Evolutionary conservation across 225 moss, liverwort and hornwort genomes (phyloP).

Genomic region (Pleurozium schreberi): DNA sequence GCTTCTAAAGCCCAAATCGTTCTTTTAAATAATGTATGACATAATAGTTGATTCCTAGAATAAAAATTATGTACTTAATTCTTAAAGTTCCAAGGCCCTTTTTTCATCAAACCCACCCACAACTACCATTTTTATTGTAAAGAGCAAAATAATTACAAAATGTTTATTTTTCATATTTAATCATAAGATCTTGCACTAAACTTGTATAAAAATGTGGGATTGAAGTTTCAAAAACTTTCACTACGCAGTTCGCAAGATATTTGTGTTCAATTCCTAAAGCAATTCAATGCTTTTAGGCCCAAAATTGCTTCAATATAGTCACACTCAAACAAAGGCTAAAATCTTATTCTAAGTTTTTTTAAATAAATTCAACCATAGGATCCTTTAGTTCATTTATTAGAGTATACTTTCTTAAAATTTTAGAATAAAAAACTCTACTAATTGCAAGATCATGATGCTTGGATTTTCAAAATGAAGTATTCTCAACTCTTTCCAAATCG

Average conservation of each 20-base stretch:
- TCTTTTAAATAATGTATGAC: neutral
- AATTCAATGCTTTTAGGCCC: no score
- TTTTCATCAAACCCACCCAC: no score
- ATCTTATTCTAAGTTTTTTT: no score
- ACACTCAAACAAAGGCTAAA: no score
- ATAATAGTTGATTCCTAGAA: rapidly evolving
- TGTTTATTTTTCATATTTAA: neutral
- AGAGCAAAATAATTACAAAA: neutral
- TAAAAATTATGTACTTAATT: neutral
- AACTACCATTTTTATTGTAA: neutral
- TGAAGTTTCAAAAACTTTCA: neutral
- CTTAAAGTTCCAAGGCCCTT: neutral
- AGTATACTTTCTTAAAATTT: neutral
- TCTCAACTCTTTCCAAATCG: neutral
- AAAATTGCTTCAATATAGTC: no score
- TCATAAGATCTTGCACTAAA: rapidly evolving
- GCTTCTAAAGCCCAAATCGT: neutral
- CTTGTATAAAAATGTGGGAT: neutral
- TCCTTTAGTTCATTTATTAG: neutral
- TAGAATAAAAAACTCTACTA: neutral
- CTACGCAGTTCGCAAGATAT: neutral
- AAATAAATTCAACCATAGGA: no score
- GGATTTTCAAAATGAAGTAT: neutral
- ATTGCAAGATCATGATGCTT: neutral
- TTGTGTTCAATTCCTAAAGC: neutral